A percentile compares a stretch with the other conserved stretches of the same genome.
Evolutionary conservation across 2,329 filamentous ascomycete genomes (phyloP).

Genomic region (Aspergillus eucalypticola): DNA sequence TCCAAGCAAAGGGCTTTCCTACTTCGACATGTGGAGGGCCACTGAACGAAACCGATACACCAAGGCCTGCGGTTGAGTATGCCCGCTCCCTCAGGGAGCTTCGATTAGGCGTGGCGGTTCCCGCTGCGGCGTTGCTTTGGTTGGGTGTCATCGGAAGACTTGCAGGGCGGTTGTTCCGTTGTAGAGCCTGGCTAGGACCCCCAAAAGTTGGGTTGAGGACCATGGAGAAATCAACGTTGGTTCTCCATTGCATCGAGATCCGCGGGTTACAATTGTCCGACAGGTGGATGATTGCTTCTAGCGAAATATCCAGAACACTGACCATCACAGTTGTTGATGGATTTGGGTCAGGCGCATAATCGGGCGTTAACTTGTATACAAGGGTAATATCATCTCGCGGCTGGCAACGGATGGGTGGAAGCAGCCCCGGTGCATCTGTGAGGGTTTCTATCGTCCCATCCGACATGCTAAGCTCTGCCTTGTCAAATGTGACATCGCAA

Average conservation of each 20-base stretch:
- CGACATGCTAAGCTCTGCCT: slow-evolving; percentile 49
- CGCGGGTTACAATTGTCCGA: slow-evolving; percentile 45
- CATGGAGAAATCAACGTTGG: slow-evolving; percentile 51
- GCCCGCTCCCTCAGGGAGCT: slow-evolving; percentile 40
- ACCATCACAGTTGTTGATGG: slow-evolving; percentile 41
- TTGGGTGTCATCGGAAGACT: slow-evolving; percentile 41
- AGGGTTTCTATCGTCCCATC: slow-evolving; percentile 51
- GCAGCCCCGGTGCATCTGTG: slow-evolving; percentile 37
- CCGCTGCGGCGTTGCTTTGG: slow-evolving; percentile 20
- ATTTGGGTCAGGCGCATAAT: slow-evolving; percentile 38
- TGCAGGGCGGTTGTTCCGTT: slow-evolving; percentile 47
- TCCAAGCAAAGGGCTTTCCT: slow-evolving; percentile 57
- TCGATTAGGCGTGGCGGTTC: slow-evolving; percentile 27
- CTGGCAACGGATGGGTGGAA: slow-evolving; percentile 45
- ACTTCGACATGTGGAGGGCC: slow-evolving; percentile 52
- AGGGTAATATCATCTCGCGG: slow-evolving; percentile 60
- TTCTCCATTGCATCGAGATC: slow-evolving; percentile 52
- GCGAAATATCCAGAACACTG: slow-evolving; percentile 49
- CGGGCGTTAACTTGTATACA: slow-evolving; percentile 54
- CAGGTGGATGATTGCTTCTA: slow-evolving; percentile 46
- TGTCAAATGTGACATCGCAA: slow-evolving; percentile 52
- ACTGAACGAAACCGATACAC: slow-evolving; percentile 58
- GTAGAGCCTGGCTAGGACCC: slow-evolving; percentile 47
- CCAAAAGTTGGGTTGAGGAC: slow-evolving; percentile 51
- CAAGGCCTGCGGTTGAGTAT: slow-evolving; percentile 44